Base-by-base conservation (phyloP, 2,329 filamentous ascomycete genomes). In the Chaetomium sp. region DNA sequence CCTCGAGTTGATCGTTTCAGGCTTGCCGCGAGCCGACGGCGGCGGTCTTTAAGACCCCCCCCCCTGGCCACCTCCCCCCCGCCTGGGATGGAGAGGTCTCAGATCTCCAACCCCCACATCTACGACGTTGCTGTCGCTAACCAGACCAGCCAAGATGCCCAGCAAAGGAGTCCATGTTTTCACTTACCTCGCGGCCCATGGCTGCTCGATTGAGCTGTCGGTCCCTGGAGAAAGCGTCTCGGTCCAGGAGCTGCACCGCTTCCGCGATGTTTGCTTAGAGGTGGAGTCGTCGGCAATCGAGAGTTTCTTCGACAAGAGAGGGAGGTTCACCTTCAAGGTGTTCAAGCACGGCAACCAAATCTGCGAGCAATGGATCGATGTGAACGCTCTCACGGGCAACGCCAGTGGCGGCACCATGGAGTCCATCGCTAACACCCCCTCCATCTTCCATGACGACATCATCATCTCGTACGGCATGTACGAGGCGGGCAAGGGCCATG, bases 381-480 rank as follows among this genome's bases (percentile, higher is more conserved):
- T 83, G 69, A 82, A 83, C 66, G 74, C 76, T 53, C 65, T 82
- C 47, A 81, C 80, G 0, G 81, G 81, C 33, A 72, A 76, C 47
- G 71, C 80, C 19, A 76, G 75, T 62, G 74, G 74, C 16, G 80
- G 80, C 13, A 80, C 75, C n/a, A 74, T 77, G 72, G 69, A 71
- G n/a, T 69, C 67, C 47, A 74, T 76, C 58, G 68, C 72, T n/a
- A 68, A 73, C n/a, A 75, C 74, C 9, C 74, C 69, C 9, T 72
- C 75, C 31, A 65, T 76, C 50, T 59, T 76, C 63, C 64, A 70
- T 57, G 50, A 67, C 27, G 56, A 77, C 69, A 75, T 73, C 49
- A 73, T 78, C 55, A 47, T 81, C 19, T 72, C 73, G 0, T 84
- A 81, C 65, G 80, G 81, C 10, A 79, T 83, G 65, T 84, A 83